Percentiles rank a stretch among this genome's conserved stretches.
These are phyloP conservation scores for Euphorbia pulcherrima DNA, from an alignment of 345 rosid species.

Conservation along the genomic window DNA sequence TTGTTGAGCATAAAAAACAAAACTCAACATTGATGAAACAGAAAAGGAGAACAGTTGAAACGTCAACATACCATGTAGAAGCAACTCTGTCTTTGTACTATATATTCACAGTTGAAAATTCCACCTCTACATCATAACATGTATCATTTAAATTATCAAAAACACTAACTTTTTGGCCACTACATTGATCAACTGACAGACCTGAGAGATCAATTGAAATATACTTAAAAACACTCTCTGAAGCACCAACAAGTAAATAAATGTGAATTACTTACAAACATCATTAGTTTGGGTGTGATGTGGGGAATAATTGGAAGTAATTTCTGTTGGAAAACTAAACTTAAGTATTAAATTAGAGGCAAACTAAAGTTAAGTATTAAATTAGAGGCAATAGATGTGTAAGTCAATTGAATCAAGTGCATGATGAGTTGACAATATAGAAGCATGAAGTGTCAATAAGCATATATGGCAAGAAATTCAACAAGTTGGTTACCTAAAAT, in stretches of 20 bases:
- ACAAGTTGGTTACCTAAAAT: too few relatives aligned
- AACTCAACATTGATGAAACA: too few relatives aligned
- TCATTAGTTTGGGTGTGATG: constrained; percentile 13
- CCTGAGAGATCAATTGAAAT: constrained; percentile 27
- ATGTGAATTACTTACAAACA: constrained; percentile 26
- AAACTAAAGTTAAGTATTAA: too few relatives aligned
- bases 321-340: too few relatives aligned
- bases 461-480: too few relatives aligned
- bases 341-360: too few relatives aligned
- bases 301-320: constrained; percentile 37
- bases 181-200: constrained; percentile 11
- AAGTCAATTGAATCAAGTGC: too few relatives aligned
- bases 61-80: constrained; percentile 63
- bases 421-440: too few relatives aligned
- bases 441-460: too few relatives aligned
- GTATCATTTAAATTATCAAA: constrained; percentile 58
- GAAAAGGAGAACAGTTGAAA: background rate
- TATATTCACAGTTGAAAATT: constrained; percentile 42
- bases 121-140: constrained; percentile 58
- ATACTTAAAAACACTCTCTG: background rate
- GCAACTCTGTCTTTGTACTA: constrained; percentile 60
- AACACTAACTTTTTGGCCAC: constrained; percentile 40
- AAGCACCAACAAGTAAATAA: background rate
- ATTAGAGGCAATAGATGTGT: too few relatives aligned
- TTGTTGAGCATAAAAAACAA: background rate